Conservation (phyloP, 345 rosid genomes). For the Lepidium aucheri region DNA sequence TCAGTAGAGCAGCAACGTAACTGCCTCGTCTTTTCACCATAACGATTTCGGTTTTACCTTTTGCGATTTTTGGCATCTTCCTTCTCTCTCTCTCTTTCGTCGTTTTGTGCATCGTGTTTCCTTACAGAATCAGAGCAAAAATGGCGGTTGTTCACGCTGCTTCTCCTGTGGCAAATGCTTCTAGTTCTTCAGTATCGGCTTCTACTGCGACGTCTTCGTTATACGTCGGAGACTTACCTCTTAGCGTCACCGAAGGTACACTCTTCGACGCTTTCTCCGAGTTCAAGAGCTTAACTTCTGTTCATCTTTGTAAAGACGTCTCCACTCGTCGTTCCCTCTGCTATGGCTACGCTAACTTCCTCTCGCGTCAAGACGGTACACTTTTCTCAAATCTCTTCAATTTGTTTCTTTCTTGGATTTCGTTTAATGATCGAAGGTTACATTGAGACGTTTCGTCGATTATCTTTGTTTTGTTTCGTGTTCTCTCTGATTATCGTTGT, state of each 20-base stretch:
- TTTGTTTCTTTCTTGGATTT: background rate
- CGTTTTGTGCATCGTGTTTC: background rate
- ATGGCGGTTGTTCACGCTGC: slow-evolving; percentile 39
- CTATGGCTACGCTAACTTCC: slow-evolving; percentile 78
- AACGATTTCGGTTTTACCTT: background rate
- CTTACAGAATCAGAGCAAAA: background rate
- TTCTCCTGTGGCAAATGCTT: slow-evolving; percentile 25
- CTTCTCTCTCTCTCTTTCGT: background rate
- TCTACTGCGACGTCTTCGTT: slow-evolving; percentile 35
- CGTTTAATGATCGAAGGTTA: background rate
- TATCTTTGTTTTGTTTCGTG: background rate
- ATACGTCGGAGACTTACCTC: slow-evolving; percentile 72
- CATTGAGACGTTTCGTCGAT: background rate
- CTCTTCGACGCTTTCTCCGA: slow-evolving; percentile 52
- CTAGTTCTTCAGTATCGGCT: slow-evolving; percentile 8
- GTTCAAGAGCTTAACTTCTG: slow-evolving; percentile 58
- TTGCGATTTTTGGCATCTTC: background rate
- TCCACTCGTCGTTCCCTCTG: slow-evolving; percentile 58
- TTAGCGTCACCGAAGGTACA: slow-evolving; percentile 41
- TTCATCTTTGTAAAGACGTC: slow-evolving; percentile 57
- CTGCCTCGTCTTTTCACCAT: background rate
- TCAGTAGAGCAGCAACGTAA: background rate
- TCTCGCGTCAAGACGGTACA: slow-evolving; percentile 51
- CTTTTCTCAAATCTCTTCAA: background rate
- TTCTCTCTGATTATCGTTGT: background rate